Conservation (phyloP, 2,329 filamentous ascomycete species). For the Paecilomyces dactylethromorphus region DNA sequence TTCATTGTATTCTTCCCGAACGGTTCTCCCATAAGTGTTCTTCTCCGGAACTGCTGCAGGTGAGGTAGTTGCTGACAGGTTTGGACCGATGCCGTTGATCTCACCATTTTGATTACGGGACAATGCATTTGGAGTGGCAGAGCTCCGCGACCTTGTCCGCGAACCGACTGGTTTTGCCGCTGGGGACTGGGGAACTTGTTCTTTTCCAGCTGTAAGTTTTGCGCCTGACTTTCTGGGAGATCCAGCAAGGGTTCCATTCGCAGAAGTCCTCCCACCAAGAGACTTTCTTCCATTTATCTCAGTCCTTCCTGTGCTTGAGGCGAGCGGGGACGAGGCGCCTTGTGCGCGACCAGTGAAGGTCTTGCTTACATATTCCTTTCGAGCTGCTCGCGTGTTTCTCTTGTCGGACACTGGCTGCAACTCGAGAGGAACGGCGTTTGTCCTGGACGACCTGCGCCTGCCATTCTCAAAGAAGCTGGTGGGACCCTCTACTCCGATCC, state of each 20-base stretch:
- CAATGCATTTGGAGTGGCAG: conserved; percentile 11
- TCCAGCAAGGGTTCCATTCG: conserved; percentile 18
- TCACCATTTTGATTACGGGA: conserved; percentile 11
- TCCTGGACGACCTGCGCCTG: conserved; percentile 55
- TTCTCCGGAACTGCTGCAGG: conserved; percentile 5
- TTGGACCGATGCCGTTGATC: conserved; percentile 17
- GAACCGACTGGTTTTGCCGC: conserved; percentile 17
- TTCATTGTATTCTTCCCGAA: conserved; percentile 5
- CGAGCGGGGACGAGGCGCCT: conserved; percentile 24
- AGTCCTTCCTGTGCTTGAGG: conserved; percentile 20
- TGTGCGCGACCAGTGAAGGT: conserved; percentile 17
- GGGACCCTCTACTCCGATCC: conserved; percentile 73
- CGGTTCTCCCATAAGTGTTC: conserved; percentile 7
- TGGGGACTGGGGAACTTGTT: conserved; percentile 20
- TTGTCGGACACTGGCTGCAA: conserved; percentile 42
- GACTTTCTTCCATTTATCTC: conserved; percentile 22
- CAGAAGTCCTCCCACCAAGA: conserved; percentile 18
- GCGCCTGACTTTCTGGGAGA: conserved; percentile 13
- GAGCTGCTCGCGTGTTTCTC: conserved; percentile 38
- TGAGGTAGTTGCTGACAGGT: conserved; percentile 14
- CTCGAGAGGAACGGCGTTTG: conserved; percentile 42
- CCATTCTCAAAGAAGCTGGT: conserved; percentile 69
- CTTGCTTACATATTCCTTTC: conserved; percentile 26
- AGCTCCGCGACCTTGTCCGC: conserved; percentile 24
- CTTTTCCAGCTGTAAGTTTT: conserved; percentile 12